phyloP scores from a whole-genome alignment of 345 rosid species.

The Salix caprea region DNA sequence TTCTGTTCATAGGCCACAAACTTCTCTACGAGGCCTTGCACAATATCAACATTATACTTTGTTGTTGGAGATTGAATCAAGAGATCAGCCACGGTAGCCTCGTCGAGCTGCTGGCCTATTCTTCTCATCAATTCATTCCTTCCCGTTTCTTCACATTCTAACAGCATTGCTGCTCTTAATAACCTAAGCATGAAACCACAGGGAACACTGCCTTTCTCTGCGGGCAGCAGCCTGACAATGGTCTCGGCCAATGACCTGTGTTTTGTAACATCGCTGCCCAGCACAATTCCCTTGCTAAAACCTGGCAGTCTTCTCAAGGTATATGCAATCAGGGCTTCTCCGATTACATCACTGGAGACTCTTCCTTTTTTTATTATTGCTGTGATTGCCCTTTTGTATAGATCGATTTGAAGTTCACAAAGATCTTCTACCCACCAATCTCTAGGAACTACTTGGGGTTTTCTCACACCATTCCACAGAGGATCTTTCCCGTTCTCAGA shows the following conservation, averaged over 20 bases:
- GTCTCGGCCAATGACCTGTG: conserved; percentile 25
- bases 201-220: conserved; percentile 26
- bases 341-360: conserved; percentile 27
- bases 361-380: conserved; percentile 33
- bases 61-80: conserved; percentile 25
- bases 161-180: conserved; percentile 21
- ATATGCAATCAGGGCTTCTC: conserved; percentile 47
- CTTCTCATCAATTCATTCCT: conserved; percentile 27
- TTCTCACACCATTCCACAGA: conserved; percentile 26
- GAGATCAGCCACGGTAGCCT: conserved; percentile 27
- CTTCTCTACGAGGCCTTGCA: conserved; percentile 24
- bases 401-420: conserved; percentile 42
- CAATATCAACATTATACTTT: conserved; percentile 20
- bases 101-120: conserved; percentile 21
- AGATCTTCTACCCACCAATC: conserved; percentile 64
- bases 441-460: conserved; percentile 36
- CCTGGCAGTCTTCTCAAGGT: conserved; percentile 32
- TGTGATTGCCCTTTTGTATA: conserved; percentile 39
- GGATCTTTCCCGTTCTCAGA: conserved; percentile 30
- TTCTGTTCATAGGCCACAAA: conserved; percentile 9
- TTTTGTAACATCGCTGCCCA: conserved; percentile 19
- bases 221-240: conserved; percentile 22
- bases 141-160: conserved; percentile 24
- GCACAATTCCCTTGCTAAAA: conserved; percentile 21
- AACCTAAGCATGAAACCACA: conserved; percentile 32